Percentiles rank a stretch among this genome's conserved stretches.
Evolutionary conservation across 176 grass and related monocot genomes (phyloP).

Genomic region (Dendrocalamus sinicus): DNA sequence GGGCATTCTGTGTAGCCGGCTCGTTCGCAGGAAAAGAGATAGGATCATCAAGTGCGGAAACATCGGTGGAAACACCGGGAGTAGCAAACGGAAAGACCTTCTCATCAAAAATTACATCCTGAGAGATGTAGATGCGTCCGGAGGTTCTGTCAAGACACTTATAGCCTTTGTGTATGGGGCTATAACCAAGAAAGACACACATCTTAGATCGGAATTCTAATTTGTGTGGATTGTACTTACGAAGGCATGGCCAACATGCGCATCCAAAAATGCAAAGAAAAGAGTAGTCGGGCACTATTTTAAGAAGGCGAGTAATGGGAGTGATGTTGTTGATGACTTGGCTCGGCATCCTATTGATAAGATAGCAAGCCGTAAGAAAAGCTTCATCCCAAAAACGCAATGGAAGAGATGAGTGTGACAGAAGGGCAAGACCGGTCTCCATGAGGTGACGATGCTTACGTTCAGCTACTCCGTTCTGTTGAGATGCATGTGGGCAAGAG

Average conservation of each 20-base stretch:
- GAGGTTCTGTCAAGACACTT: neutral
- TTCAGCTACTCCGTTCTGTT: conserved; percentile 7
- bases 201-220: neutral
- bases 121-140: neutral
- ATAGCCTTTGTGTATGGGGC: too few species aligned
- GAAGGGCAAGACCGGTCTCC: neutral
- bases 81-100: neutral
- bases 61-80: neutral
- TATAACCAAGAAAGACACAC: neutral
- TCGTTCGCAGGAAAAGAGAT: neutral
- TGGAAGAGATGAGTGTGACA: neutral
- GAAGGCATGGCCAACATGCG: neutral
- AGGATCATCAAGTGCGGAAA: neutral
- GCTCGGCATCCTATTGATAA: conserved; percentile 5
- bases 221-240: neutral
- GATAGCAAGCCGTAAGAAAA: neutral
- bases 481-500: neutral
- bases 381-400: neutral
- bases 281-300: neutral
- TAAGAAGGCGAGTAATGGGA: neutral
- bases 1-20: neutral
- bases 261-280: neutral
- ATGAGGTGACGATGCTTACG: neutral
- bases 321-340: neutral
- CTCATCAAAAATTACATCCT: neutral